A percentile compares a stretch with the other conserved stretches of the same genome.
Conservation (phyloP, 192 early-diverging fungal species). For the Backusella liffmaniae region DNA sequence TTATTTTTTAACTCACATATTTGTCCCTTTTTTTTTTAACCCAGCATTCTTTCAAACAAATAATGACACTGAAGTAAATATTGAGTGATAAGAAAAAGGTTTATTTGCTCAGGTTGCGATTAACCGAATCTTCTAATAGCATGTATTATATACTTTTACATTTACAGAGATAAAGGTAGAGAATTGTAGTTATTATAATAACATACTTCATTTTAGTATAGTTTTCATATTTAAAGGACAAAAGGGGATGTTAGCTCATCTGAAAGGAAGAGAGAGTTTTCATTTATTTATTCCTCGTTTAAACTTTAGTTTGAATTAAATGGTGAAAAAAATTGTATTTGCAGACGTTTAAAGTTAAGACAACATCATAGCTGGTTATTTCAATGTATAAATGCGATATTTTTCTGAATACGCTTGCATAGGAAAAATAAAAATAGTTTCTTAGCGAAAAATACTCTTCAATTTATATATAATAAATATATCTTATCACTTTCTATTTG, state of each 20-base stretch:
- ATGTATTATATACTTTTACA: neutral
- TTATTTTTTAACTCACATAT: constrained; percentile 13
- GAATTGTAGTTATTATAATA: neutral
- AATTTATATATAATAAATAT: too few relatives aligned
- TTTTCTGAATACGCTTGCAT: neutral
- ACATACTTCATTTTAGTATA: neutral
- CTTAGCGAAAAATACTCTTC: too few relatives aligned
- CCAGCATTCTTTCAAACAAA: neutral
- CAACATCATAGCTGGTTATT: neutral
- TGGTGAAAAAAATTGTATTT: neutral
- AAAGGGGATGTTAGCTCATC: neutral
- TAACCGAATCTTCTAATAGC: neutral
- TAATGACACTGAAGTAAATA: neutral
- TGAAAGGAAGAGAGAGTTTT: neutral
- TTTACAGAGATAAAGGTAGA: neutral
- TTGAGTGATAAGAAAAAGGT: neutral
- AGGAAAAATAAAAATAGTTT: neutral
- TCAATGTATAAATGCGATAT: neutral
- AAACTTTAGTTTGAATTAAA: neutral
- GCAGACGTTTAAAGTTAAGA: neutral
- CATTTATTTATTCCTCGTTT: neutral
- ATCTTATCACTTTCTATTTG: neutral
- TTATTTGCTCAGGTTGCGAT: neutral
- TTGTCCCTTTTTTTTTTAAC: constrained; percentile 13
- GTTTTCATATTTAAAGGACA: neutral